A percentile compares a stretch with the other conserved stretches of the same genome.
Conservation (phyloP, 805 yeast species). For the Monosporozyma aerobia region DNA sequence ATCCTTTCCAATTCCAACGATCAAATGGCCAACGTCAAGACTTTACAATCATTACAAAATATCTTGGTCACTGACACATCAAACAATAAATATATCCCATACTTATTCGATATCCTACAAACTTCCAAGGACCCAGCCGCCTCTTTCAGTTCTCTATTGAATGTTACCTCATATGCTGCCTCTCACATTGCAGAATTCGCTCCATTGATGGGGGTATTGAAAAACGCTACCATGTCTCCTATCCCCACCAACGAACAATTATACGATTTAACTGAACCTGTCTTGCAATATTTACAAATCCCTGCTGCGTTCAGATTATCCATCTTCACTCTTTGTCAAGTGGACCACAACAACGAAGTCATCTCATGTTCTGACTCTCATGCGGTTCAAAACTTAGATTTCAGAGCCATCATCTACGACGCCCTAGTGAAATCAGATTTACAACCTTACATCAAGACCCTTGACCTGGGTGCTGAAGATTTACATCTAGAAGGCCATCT, state of each 20-base stretch:
- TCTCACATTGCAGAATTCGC: constrained; percentile 13
- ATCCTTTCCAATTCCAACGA: constrained; percentile 17
- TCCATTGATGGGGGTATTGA: constrained; percentile 17
- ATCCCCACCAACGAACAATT: constrained; percentile 16
- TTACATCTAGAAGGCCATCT: constrained; percentile 26
- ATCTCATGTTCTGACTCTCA: constrained; percentile 21
- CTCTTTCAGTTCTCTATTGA: constrained; percentile 18
- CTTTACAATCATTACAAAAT: constrained; percentile 13
- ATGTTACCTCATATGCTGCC: constrained; percentile 19
- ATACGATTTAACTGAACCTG: constrained; percentile 16
- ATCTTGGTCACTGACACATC: constrained; percentile 10
- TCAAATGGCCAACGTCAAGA: constrained; percentile 13
- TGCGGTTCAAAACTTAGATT: constrained; percentile 28
- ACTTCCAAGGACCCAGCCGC: constrained; percentile 19
- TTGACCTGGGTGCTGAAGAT: constrained; percentile 20
- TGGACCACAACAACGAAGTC: constrained; percentile 13
- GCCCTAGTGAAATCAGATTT: constrained; percentile 24
- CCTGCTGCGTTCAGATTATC: constrained; percentile 24
- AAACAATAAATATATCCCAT: constrained; percentile 14
- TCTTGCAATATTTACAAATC: constrained; percentile 20
- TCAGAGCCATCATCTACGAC: constrained; percentile 25
- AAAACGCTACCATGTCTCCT: constrained; percentile 8
- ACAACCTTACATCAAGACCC: constrained; percentile 24
- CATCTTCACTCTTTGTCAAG: constrained; percentile 26
- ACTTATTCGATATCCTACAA: constrained; percentile 15